Base-by-base conservation (phyloP, 2,329 filamentous ascomycete species). In the Fusarium sp. region DNA sequence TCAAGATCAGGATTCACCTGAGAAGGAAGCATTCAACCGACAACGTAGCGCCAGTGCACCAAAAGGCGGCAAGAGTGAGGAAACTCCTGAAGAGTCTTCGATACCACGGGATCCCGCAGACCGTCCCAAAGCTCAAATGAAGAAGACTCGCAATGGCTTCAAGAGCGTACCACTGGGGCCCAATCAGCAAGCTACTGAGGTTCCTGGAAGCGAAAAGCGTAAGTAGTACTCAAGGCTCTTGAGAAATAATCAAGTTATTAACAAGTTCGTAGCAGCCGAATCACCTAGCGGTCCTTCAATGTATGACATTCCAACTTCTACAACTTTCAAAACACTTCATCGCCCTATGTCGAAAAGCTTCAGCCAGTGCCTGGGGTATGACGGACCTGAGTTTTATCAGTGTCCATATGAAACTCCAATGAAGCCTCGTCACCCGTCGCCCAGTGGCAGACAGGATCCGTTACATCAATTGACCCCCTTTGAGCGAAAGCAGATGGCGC, bases 231-330 rank as follows among this genome's bases (percentile, higher is more conserved):
- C n/a, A 3, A 13, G 13, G 11, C 11, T 16, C 13, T 8, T 18
- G 11, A 22, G 22, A 10, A 9, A 34, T 15, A 13, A 22, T 7
- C 16, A 7, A 25, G 10, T 51, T 38, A 27, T 61, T 73, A 30
- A 74, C 49, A 25, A 3, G 18, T 16, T 25, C 16, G 8, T 30
- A 71, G 65, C 61, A 40, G 62, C 70, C 29, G 67, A 67, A 58
- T 47, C 67, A 44, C 48, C 65, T 40, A 75, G 77, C 30, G 78
- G 77, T 43, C 79, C 82, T 67, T 82, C 83, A 81, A 83, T 85
- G 85, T 87, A 87, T 81, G 85, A 70, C 73, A 62, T 64, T 62
- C 43, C 63, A 69, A 66, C 59, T 69, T 66, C 51, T 65, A 67
- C 76, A 59, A 65, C 59, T 69, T 67, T 44, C 58, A 69, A 76